A percentile compares a stretch with the other conserved stretches of the same genome.
Conservation (phyloP, 2,329 filamentous ascomycete genomes). For the Shiraia bambusicola region DNA sequence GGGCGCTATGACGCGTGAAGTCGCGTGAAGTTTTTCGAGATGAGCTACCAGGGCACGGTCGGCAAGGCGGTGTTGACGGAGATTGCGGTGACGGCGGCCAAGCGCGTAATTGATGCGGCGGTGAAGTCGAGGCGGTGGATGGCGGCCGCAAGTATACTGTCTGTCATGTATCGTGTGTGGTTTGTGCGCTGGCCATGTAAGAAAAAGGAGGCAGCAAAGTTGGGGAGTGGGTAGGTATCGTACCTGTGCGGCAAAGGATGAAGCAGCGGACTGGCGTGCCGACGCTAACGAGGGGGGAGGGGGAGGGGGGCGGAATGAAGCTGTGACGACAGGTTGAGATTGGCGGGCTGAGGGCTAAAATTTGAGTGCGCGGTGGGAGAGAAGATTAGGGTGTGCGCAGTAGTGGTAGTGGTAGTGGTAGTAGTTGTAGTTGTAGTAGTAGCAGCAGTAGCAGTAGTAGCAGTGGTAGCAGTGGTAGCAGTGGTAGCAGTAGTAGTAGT, state of each 20-base stretch:
- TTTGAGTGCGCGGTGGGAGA: slow-evolving; percentile 1
- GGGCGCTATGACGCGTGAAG: slow-evolving; percentile 44
- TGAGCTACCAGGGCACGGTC: slow-evolving; percentile 26
- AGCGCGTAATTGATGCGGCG: slow-evolving; percentile 13
- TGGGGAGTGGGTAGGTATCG: slow-evolving; percentile 27
- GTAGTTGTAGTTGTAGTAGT: no score
- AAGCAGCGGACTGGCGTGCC: slow-evolving; percentile 38
- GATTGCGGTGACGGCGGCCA: slow-evolving; percentile 39
- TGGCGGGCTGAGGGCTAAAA: slow-evolving; percentile 12
- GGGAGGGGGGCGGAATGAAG: no score
- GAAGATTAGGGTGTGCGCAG: no score
- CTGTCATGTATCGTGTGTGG: slow-evolving; percentile 16
- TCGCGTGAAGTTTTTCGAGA: slow-evolving; percentile 37
- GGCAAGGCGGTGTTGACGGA: slow-evolving; percentile 26
- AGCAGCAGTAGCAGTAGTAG: no score
- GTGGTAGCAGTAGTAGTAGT: background rate
- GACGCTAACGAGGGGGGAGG: slow-evolving; percentile 39
- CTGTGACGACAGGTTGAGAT: slow-evolving; percentile 25
- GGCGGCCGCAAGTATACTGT: slow-evolving; percentile 21
- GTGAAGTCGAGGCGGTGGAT: slow-evolving; percentile 18
- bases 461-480: background rate
- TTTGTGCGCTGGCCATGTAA: slow-evolving; percentile 17
- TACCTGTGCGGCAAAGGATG: slow-evolving; percentile 31
- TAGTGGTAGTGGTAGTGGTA: no score
- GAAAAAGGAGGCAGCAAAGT: slow-evolving; percentile 24